Conservation (phyloP, 495 filamentous ascomycete species). For the Neurospora sp. region DNA sequence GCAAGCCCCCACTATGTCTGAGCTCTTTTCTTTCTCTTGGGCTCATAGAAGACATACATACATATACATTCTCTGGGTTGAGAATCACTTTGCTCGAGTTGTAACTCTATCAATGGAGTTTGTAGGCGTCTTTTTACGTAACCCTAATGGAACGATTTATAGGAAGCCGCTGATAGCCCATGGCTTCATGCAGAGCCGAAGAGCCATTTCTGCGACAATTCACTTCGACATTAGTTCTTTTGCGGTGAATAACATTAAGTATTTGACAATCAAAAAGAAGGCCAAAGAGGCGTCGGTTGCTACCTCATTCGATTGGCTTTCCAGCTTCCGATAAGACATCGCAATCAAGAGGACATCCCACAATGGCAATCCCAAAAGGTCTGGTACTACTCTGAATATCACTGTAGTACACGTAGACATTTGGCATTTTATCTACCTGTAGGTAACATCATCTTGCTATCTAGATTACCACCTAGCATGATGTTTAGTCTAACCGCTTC, state of each 20-base stretch:
- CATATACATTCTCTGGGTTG: background rate
- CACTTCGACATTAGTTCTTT: background rate
- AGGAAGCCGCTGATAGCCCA: background rate
- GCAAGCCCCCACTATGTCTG: background rate
- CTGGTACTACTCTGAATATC: slow-evolving; percentile 3
- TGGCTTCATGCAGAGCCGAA: background rate
- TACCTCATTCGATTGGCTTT: slow-evolving; percentile 13
- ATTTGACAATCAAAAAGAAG: slow-evolving; percentile 1
- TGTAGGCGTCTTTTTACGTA: background rate
- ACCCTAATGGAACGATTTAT: background rate
- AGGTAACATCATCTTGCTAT: background rate
- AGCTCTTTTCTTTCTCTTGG: background rate
- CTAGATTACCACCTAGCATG: background rate
- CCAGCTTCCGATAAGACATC: slow-evolving; percentile 10
- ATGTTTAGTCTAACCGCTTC: background rate
- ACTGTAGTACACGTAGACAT: too few species aligned
- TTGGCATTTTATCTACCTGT: too few species aligned
- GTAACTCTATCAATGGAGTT: background rate
- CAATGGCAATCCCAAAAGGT: background rate
- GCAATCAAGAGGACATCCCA: background rate
- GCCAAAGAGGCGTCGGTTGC: background rate
- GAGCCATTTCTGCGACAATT: background rate
- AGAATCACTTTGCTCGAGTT: background rate
- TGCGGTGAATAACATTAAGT: background rate
- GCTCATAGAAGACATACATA: background rate